Conservation (phyloP, 148 eudicot genomes). For the Cornus controversa region DNA sequence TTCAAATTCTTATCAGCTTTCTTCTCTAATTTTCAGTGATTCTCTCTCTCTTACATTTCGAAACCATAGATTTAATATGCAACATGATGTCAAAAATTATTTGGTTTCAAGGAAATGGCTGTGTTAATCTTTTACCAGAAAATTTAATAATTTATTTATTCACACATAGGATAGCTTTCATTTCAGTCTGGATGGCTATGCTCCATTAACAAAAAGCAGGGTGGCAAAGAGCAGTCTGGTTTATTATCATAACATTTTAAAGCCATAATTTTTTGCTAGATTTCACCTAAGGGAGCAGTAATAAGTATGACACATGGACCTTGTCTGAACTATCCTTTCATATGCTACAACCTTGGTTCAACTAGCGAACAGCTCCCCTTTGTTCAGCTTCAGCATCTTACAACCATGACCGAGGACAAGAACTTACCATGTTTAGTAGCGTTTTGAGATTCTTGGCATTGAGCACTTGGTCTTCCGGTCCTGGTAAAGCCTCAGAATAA, state of each 20-base stretch:
- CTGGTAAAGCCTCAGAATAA: slow-evolving; percentile 71
- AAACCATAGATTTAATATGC: not conserved
- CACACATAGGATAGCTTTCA: not conserved
- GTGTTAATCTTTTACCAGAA: not conserved
- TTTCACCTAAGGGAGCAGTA: not conserved
- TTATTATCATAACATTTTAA: not conserved
- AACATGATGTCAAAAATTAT: not conserved
- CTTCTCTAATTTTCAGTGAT: not conserved
- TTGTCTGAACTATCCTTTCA: not conserved
- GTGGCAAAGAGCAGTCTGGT: not conserved
- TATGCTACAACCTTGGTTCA: not conserved
- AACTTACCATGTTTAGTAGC: slow-evolving; percentile 48
- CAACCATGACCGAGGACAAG: slow-evolving; percentile 6
- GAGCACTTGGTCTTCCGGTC: slow-evolving; percentile 71
- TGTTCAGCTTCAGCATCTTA: not conserved
- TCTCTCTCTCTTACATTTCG: not conserved
- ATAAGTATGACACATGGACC: not conserved
- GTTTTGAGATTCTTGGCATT: slow-evolving; percentile 90
- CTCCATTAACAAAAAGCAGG: not conserved
- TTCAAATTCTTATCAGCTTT: not conserved
- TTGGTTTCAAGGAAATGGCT: not conserved
- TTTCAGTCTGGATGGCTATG: not conserved
- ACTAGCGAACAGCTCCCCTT: not conserved
- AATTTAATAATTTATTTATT: not conserved
- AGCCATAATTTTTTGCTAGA: not conserved